A percentile compares a stretch with the other conserved stretches of the same genome.
Evolutionary conservation across 345 rosid species (phyloP).

Genomic region (Xanthoceras sorbifolium): DNA sequence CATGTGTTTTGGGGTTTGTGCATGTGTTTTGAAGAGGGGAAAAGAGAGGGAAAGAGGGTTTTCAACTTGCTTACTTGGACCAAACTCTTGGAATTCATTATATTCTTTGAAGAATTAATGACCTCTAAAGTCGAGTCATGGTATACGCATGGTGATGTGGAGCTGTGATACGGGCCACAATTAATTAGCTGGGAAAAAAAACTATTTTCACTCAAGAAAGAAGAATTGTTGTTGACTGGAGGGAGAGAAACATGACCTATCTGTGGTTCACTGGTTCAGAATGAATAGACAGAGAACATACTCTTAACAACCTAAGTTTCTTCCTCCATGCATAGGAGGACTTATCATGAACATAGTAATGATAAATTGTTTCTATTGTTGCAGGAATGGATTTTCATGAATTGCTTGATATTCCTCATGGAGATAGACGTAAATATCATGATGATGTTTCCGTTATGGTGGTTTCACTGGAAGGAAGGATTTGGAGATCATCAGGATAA

Average conservation of each 20-base stretch:
- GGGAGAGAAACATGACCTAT: too few relatives aligned
- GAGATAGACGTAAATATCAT: conserved; percentile 92
- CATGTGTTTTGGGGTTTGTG: too few relatives aligned
- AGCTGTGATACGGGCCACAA: too few relatives aligned
- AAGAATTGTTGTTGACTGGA: too few relatives aligned
- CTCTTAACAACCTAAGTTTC: too few relatives aligned
- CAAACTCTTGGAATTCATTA: not conserved
- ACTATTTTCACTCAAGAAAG: too few relatives aligned
- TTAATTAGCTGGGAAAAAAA: too few relatives aligned
- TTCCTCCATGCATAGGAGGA: not conserved
- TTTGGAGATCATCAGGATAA: conserved; percentile 94
- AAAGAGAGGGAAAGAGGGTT: too few relatives aligned
- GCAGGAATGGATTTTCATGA: conserved; percentile 97
- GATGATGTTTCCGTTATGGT: conserved; percentile 98
- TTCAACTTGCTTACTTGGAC: too few relatives aligned
- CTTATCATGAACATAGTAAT: not conserved
- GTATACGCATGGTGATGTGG: too few relatives aligned
- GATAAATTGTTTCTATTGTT: conserved; percentile 9
- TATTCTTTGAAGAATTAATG: not conserved
- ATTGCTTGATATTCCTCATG: conserved; percentile 88
- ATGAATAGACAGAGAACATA: not conserved
- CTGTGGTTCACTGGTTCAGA: not conserved
- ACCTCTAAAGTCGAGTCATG: not conserved
- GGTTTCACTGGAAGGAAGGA: conserved; percentile 95
- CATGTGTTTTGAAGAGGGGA: too few relatives aligned